Percentiles rank a stretch among this genome's conserved stretches.
Conservation (phyloP, 1,139 yeast genomes). For the Kazachstania sp. region DNA sequence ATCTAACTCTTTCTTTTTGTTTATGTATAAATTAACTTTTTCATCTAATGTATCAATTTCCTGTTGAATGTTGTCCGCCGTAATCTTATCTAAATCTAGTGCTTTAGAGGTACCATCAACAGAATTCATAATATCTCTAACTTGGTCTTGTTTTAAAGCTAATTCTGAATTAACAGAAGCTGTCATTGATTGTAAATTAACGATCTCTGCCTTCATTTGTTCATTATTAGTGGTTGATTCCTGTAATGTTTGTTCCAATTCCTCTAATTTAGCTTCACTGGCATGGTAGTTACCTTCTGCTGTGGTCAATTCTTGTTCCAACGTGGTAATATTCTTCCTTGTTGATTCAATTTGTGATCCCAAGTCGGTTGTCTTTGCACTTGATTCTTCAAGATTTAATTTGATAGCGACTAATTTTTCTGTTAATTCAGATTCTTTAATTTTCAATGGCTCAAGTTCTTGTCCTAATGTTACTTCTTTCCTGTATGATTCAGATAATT, state of each 20-base stretch:
- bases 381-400: conserved; percentile 40
- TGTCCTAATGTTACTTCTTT: neutral
- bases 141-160: conserved; percentile 43
- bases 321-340: conserved; percentile 3
- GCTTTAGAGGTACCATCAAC: conserved; percentile 60
- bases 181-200: conserved; percentile 58
- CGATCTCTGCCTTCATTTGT: conserved; percentile 56
- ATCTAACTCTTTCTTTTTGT: conserved; percentile 32
- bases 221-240: conserved; percentile 33
- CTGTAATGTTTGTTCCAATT: conserved; percentile 49
- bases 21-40: conserved; percentile 18
- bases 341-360: conserved; percentile 30
- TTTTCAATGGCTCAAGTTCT: conserved; percentile 1
- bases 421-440: conserved; percentile 2
- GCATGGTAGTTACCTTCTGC: conserved; percentile 78
- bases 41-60: conserved; percentile 41
- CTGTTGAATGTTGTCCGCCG: conserved; percentile 34
- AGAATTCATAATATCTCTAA: conserved; percentile 52
- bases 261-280: conserved; percentile 57
- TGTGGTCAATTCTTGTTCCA: conserved; percentile 57
- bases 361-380: conserved; percentile 57
- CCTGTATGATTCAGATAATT: conserved; percentile 3
- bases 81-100: conserved; percentile 47
- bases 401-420: conserved; percentile 10
- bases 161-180: conserved; percentile 50